Conservation (phyloP, 441 rosid genomes). For the Breynia disticha region DNA sequence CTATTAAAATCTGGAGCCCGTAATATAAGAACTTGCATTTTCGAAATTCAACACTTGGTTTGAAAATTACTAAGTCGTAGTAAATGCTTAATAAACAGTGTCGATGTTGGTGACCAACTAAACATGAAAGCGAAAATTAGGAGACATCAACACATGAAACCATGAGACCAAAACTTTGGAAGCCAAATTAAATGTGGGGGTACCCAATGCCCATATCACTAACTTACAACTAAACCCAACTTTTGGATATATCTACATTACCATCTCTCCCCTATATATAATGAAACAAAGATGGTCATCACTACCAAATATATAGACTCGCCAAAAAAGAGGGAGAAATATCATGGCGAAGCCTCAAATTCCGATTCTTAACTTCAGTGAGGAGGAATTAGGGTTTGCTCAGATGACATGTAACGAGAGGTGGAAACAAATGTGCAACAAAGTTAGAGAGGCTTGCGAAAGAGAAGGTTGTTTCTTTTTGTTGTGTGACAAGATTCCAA, state of each 20-base stretch:
- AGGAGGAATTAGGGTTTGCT: neutral
- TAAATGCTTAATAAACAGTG: neutral
- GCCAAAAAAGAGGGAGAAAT: conserved; percentile 7
- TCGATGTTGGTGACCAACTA: neutral
- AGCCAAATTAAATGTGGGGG: too few species aligned
- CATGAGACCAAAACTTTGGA: too few species aligned
- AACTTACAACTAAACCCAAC: neutral
- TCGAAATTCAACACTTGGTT: too few species aligned
- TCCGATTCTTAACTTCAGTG: neutral
- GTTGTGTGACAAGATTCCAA: conserved; percentile 10
- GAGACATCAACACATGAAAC: neutral
- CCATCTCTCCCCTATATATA: neutral
- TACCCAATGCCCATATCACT: neutral
- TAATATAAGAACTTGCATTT: too few species aligned
- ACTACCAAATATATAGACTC: neutral
- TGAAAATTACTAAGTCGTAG: too few species aligned
- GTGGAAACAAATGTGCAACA: conserved; percentile 17
- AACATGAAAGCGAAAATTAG: neutral
- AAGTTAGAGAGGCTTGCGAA: conserved; percentile 37
- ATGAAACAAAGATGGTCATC: neutral
- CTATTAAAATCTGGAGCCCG: too few species aligned
- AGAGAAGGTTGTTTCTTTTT: conserved; percentile 29
- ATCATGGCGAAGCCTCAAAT: neutral
- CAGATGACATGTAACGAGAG: neutral
- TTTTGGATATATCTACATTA: neutral